These are phyloP conservation scores for Pezicula rhizophila DNA, from an alignment of 2,329 filamentous ascomycete species.

Conservation along the genomic window DNA sequence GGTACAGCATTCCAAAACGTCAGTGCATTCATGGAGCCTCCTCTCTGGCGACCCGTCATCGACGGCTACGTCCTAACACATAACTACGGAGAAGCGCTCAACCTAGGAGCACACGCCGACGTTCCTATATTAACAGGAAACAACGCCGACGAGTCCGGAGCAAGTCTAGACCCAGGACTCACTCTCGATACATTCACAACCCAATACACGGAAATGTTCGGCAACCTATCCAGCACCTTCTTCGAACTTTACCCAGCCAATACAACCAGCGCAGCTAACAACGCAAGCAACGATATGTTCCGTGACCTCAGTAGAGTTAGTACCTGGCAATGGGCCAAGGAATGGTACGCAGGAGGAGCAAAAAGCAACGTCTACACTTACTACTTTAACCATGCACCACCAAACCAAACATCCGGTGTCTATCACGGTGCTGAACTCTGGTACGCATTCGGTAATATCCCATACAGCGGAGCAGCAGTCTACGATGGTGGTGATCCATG, in stretches of 20 bases:
- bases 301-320: constrained; percentile 20
- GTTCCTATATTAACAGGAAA: constrained; percentile 24
- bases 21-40: constrained; percentile 12
- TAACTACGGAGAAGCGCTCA: constrained; percentile 16
- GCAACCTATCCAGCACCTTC: constrained; percentile 11
- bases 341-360: constrained; percentile 21
- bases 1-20: constrained; percentile 14
- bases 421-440: constrained; percentile 26
- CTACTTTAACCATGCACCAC: constrained; percentile 22
- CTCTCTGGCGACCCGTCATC: constrained; percentile 19
- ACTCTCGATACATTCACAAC: constrained; percentile 12
- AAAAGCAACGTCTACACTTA: constrained; percentile 23
- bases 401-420: constrained; percentile 15
- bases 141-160: constrained; percentile 22
- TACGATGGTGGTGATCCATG: constrained; percentile 20
- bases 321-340: constrained; percentile 21
- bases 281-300: constrained; percentile 17
- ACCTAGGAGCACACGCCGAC: constrained; percentile 14
- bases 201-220: constrained; percentile 16
- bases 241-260: constrained; percentile 19
- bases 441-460: constrained; percentile 26
- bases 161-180: constrained; percentile 5
- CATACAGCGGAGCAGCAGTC: constrained; percentile 1
- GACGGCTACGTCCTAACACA: constrained; percentile 23
- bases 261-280: constrained; percentile 12